Evolutionary conservation across 768 basidiomycete species (phyloP), one percentile per base, ranked within the genome.

Genomic region (Collybiopsis luxurians): DNA sequence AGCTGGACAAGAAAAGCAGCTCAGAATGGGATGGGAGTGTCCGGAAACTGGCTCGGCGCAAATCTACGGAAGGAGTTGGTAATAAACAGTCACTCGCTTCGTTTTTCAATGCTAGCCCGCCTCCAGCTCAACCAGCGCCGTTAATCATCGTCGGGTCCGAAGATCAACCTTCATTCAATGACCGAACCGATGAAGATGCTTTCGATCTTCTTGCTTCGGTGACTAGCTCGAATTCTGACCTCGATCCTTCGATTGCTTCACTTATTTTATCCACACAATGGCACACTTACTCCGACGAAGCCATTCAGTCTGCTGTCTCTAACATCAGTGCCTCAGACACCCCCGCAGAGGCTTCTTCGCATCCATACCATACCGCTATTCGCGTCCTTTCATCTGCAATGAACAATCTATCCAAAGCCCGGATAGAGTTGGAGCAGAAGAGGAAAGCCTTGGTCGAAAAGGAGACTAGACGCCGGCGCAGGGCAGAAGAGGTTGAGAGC

Each of bases 281-380:
- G 90, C 90, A 93, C 64, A 80, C 84, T 23, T 85, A 83, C 62
- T 84, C 89, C 2, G 89, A 93, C 67, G 83, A 89, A 48, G 86
- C 80, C 1, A 87, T 93, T 42, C 84, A 87, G 58, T 72, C 77
- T 15, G 78, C 83, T 3, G 80, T 92, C 23, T 79, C 87, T 0
- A 71, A 71, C 19, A 68, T 88, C 13, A 65, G 73, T 53, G 58
- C 63, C 12, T 67, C 76, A 3, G 78, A 81, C 34, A 77, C 81
- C 0, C 79, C 80, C 1, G 76, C 79, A 5, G 76, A 81, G 45
- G 62, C 72, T 2, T 63, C 77, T 2, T 67, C 61, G 26, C 79
- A 85, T 63, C 84, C 89, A 1, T 89, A 89, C 61, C 85, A 89
- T 60, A 73, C 83, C 1, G 80, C 86, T 2, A 64, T 93, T 15